Evolutionary conservation across 345 rosid genomes (phyloP), one percentile per base, ranked within the genome.

Genomic region (Murraya koenigii): DNA sequence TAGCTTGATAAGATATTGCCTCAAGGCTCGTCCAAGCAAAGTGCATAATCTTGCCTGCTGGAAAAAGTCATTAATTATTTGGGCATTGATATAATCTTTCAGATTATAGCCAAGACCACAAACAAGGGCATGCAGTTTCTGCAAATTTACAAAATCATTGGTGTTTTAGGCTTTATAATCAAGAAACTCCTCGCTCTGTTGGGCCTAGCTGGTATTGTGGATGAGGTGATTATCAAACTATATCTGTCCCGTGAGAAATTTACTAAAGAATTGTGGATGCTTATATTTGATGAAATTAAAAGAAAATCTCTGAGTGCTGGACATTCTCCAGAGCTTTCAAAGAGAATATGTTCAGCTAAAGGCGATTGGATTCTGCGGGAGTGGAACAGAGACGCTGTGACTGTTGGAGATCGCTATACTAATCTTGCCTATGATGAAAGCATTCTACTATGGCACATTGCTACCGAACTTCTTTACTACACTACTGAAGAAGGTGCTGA

Each of bases 301-400:
- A 23, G 56, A 20, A 69, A 44, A 44, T 22, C 72, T 13, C 19
- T 2, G 9, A 6, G 14, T 11, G 32, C 72, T 3, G 49, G 1
- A 25, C 22, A 68, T 23, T 13, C 6, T 11, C n/a, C 56, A 2
- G 36, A 44, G 35, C 10, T 69, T 5, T 5, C 49, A 87, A 87
- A 75, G 82, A 83, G 80, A 71, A 85, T 88, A 32, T 83, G 83
- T 49, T 72, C 87, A 1, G 89, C 93, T 4, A 86, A 86, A 77
- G 95, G 97, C 5, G 89, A 90, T 3, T 85, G 89, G 89, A 76
- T 83, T 49, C 87, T 92, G 28, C 80, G 79, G 5, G 80, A 84
- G 14, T 8, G 35, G n/a, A 73, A 36, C 20, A 52, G 56, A 17
- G 17, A n/a, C n/a, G n/a, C n/a, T n/a, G n/a, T n/a, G n/a, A n/a